Evolutionary conservation across 352 stramenopile genomes (phyloP).

Genomic region (Globisporangium solare): DNA sequence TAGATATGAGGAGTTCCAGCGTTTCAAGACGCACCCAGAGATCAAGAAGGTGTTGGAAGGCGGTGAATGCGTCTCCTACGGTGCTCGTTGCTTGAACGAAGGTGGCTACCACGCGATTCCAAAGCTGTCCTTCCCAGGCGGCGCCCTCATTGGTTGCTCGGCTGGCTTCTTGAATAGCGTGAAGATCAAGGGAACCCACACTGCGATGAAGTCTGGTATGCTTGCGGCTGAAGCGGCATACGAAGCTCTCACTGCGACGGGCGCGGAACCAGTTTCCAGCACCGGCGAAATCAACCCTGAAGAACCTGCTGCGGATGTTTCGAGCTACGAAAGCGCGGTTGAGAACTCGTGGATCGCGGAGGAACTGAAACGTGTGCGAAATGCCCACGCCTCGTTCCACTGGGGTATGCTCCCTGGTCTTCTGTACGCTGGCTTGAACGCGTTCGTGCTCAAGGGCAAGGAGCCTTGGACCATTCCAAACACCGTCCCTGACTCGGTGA

Average conservation of each 20-base stretch:
- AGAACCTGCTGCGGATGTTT: slow-evolving; percentile 61
- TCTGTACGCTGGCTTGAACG: slow-evolving; percentile 91
- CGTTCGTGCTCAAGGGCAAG: slow-evolving; percentile 92
- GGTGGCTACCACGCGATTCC: slow-evolving; percentile 97
- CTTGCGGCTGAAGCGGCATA: slow-evolving; percentile 95
- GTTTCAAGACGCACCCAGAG: slow-evolving; percentile 97
- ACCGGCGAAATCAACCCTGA: slow-evolving; percentile 70
- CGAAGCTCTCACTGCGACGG: slow-evolving; percentile 68
- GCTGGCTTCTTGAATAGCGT: slow-evolving; percentile 98
- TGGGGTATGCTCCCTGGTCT: slow-evolving; percentile 92
- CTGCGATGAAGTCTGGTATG: slow-evolving; percentile 98
- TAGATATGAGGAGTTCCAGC: slow-evolving; percentile 98
- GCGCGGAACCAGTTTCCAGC: slow-evolving; percentile 51
- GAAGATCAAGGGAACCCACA: slow-evolving; percentile 99
- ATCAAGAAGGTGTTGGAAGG: slow-evolving; percentile 93
- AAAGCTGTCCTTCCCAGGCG: slow-evolving; percentile 98
- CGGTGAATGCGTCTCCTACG: slow-evolving; percentile 97
- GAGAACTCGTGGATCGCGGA: slow-evolving; percentile 95
- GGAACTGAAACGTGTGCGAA: slow-evolving; percentile 97
- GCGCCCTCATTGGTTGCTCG: slow-evolving; percentile 94
- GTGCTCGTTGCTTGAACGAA: slow-evolving; percentile 91
- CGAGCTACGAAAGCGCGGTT: slow-evolving; percentile 85
- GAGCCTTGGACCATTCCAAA: slow-evolving; percentile 96
- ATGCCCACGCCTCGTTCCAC: slow-evolving; percentile 96
- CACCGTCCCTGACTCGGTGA: slow-evolving; percentile 85